phyloP scores from a whole-genome alignment of 2,329 filamentous ascomycete genomes.

The Cryphonectria parasitica region DNA sequence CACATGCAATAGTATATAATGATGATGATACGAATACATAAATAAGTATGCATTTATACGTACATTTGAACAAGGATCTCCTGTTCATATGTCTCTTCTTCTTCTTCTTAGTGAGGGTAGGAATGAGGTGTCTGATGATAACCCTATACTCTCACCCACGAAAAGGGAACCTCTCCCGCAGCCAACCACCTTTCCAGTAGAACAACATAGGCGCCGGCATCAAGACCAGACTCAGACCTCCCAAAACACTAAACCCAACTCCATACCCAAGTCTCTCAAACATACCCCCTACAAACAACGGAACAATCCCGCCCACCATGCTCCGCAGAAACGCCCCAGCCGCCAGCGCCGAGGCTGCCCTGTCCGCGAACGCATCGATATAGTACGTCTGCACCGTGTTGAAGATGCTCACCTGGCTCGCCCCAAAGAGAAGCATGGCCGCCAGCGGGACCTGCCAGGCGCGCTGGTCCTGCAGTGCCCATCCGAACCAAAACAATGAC shows the following conservation, averaged over 20 bases:
- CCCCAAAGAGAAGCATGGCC: background rate
- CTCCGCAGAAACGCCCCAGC: background rate
- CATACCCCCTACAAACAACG: background rate
- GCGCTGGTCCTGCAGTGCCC: background rate
- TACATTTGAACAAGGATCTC: background rate
- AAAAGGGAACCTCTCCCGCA: background rate
- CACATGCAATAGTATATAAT: background rate
- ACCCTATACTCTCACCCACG: background rate
- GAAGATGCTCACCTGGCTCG: constrained; percentile 7
- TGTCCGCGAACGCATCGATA: background rate
- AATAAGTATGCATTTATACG: too few relatives aligned
- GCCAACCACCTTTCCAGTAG: constrained; percentile 3
- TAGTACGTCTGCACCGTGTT: constrained; percentile 9
- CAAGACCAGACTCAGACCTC: background rate
- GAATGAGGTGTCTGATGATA: background rate
- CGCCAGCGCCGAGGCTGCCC: background rate
- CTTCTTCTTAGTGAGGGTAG: background rate
- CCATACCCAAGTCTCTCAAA: background rate
- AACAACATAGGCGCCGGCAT: constrained; percentile 7
- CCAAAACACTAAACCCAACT: background rate
- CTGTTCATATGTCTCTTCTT: background rate
- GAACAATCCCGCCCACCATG: background rate
- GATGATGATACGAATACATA: background rate
- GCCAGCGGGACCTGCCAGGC: background rate
- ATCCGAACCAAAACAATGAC: background rate